These are phyloP conservation scores for Lactifluus hygrophoroides DNA, from an alignment of 768 basidiomycete species.

Conservation along the genomic window DNA sequence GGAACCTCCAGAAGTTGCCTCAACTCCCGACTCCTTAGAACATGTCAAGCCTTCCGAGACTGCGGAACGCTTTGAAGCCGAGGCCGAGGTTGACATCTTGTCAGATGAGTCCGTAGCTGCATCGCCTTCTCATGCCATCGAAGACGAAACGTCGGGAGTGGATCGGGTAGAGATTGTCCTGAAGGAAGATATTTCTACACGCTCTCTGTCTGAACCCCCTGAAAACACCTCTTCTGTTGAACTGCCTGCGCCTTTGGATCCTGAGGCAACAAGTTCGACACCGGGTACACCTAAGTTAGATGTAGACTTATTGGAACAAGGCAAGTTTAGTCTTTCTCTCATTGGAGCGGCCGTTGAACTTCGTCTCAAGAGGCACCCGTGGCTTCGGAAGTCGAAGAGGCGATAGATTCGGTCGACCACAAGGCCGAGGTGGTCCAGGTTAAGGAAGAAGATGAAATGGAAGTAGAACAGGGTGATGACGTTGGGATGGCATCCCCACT, in stretches of 20 bases:
- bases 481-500: neutral
- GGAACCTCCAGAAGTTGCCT: neutral
- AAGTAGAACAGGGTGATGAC: slow-evolving; percentile 4
- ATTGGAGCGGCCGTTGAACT: neutral
- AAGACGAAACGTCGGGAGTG: neutral
- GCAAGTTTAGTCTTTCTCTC: neutral
- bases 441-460: neutral
- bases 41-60: neutral
- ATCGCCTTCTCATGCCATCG: neutral
- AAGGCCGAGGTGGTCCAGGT: neutral
- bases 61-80: neutral
- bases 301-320: neutral
- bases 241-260: neutral
- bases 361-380: neutral
- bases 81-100: neutral
- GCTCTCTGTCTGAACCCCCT: neutral
- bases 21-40: neutral
- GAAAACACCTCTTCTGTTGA: neutral
- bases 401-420: neutral
- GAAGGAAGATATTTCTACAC: neutral
- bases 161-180: neutral
- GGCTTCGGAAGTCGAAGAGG: neutral
- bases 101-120: neutral
- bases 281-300: neutral
- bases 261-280: neutral